These are phyloP conservation scores for Aspergillus amoenus DNA, from an alignment of 2,329 filamentous ascomycete genomes.

Conservation along the genomic window DNA sequence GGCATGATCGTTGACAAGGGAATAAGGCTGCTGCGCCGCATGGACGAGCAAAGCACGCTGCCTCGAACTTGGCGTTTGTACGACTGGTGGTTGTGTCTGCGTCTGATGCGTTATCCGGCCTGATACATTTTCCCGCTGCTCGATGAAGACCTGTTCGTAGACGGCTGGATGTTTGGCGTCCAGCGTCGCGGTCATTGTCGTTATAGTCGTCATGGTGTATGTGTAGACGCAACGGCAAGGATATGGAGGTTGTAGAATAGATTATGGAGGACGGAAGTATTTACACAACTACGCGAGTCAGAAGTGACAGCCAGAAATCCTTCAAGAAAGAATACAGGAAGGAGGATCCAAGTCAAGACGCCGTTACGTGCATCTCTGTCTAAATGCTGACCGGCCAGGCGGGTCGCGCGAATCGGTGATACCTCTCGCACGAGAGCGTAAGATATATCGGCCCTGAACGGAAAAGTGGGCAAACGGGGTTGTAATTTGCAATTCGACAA, in stretches of 20 bases:
- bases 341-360: background rate
- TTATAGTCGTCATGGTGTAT: slow-evolving; percentile 12
- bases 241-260: background rate
- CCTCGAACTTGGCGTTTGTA: slow-evolving; percentile 8
- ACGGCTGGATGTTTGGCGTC: slow-evolving; percentile 15
- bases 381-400: background rate
- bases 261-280: background rate
- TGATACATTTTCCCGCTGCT: slow-evolving; percentile 10
- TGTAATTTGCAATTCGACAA: slow-evolving; percentile 11
- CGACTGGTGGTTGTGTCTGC: background rate
- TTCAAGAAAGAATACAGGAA: background rate
- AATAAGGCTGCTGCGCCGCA: slow-evolving; percentile 52
- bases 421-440: slow-evolving; percentile 11
- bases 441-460: background rate
- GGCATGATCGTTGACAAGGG: slow-evolving; percentile 44
- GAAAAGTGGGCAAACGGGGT: background rate
- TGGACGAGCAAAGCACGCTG: slow-evolving; percentile 55
- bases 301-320: background rate
- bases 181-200: slow-evolving; percentile 12
- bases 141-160: slow-evolving; percentile 6
- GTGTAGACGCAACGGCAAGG: background rate
- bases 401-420: slow-evolving; percentile 1
- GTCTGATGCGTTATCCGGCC: background rate
- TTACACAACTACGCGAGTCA: background rate
- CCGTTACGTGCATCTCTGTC: slow-evolving; percentile 1